Conservation (phyloP, 2,329 filamentous ascomycete species). For the Emmonsiellopsis sp. region DNA sequence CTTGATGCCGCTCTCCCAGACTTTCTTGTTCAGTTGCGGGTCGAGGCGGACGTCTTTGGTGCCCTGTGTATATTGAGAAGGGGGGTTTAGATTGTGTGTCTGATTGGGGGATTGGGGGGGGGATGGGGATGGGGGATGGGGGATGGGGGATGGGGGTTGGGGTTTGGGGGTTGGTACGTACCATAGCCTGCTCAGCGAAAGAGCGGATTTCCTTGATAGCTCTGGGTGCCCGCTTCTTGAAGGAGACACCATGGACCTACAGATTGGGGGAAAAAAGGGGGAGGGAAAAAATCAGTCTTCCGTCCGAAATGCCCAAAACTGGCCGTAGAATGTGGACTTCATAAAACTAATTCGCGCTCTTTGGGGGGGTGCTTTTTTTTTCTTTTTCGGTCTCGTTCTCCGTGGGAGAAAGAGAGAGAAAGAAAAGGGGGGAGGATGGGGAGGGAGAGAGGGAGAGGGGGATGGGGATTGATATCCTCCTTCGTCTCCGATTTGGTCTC, state of each 20-base stretch:
- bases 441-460: no score
- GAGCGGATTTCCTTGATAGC: constrained; percentile 99
- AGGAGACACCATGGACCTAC: constrained; percentile 91
- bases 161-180: constrained; percentile 45
- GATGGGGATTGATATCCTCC: no score
- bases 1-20: constrained; percentile 99
- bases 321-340: constrained; percentile 56
- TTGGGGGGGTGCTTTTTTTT: constrained; percentile 13
- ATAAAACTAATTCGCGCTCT: constrained; percentile 55
- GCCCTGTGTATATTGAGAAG: constrained; percentile 50
- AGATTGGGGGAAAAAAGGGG: constrained; percentile 25
- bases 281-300: constrained; percentile 55
- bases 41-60: constrained; percentile 96
- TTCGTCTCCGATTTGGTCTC: constrained; percentile 14
- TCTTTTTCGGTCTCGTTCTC: constrained; percentile 4
- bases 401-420: no score
- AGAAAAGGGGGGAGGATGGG: no score
- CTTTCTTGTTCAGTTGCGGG: constrained; percentile 99
- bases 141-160: not conserved
- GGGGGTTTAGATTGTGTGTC: not conserved
- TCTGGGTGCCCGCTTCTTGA: constrained; percentile 99
- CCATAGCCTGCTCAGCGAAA: constrained; percentile 92
- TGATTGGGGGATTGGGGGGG: not conserved
- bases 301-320: constrained; percentile 43
- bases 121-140: constrained; percentile 5